Evolutionary conservation across 805 yeast species (phyloP), one percentile per base, ranked within the genome.

Genomic region (Yarrowia bubula): DNA sequence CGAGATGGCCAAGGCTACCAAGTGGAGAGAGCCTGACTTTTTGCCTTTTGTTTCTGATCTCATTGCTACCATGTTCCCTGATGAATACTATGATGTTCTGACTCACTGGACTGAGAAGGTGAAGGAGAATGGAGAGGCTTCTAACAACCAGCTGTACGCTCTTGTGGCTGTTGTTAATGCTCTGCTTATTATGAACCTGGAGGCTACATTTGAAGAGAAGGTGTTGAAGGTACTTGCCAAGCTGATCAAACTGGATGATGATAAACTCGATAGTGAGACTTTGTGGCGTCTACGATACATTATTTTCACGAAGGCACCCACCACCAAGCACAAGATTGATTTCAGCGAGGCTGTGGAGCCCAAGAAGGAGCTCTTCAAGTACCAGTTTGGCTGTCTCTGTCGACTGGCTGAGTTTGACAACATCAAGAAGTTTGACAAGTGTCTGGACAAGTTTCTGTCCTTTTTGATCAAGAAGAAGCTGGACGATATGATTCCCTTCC

Each of bases 221-320:
- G 60, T 51, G 4, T 13, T 51, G n/a, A 37, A 51, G 44, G 60
- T 38, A 8, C 15, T 51, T 0, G 28, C 60, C 10, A 55, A 55
- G 38, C 61, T 55, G 11, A 22, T 55, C 47, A 41, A 41, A 9
- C 17, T 55, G 37, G 47, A 55, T n/a, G 47, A 41, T 13, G 46
- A 31, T 11, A 41, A 55, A 11, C 9, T 55, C 31, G 51, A 58
- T 11, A 17, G 33, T 4, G 41, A n/a, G 17, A 43, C 18, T 43
- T 35, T 43, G 42, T 58, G 64, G 64, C 51, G 43, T 22, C 51
- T 58, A 11, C 47, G 64, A 35, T 58, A 58, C 42, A 43, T 43
- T 9, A 58, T 58, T 43, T 43, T 58, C 42, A 43, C 51, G n/a
- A 33, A 33, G 41, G 50, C 51, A 28, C 64, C 64, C 28, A 47